A percentile compares a stretch with the other conserved stretches of the same genome.
Evolutionary conservation across 2,329 filamentous ascomycete genomes (phyloP).

Genomic region (Exserohilum turcica): DNA sequence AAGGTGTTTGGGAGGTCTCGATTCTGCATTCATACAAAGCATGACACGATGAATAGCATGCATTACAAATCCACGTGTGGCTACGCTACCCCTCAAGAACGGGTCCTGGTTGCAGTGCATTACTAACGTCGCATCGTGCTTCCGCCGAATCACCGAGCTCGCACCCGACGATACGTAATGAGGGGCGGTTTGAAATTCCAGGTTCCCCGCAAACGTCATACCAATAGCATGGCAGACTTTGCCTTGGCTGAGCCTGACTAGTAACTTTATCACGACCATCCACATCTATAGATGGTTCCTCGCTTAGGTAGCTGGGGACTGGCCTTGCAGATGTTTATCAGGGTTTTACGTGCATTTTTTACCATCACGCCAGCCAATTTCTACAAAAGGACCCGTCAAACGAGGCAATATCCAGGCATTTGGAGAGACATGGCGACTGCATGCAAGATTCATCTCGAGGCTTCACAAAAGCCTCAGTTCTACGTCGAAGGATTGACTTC

Average conservation of each 20-base stretch:
- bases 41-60: neutral
- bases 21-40: neutral
- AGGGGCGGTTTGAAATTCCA: neutral
- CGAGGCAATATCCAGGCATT: neutral
- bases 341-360: neutral
- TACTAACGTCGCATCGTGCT: slow-evolving; percentile 3
- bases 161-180: neutral
- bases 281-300: neutral
- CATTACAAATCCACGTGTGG: neutral
- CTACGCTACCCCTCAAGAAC: neutral
- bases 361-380: neutral
- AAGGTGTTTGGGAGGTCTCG: slow-evolving; percentile 7
- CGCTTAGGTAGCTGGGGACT: neutral
- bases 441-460: slow-evolving; percentile 50
- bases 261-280: neutral
- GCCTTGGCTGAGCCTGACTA: neutral
- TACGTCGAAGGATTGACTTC: slow-evolving; percentile 54
- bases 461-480: slow-evolving; percentile 54
- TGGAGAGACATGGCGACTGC: slow-evolving; percentile 38
- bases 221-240: neutral
- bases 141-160: slow-evolving; percentile 5
- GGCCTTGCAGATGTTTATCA: slow-evolving; percentile 1
- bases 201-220: slow-evolving; percentile 13
- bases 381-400: neutral
- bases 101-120: neutral